Conservation (phyloP, 2,329 filamentous ascomycete genomes). For the Cadophora malorum region DNA sequence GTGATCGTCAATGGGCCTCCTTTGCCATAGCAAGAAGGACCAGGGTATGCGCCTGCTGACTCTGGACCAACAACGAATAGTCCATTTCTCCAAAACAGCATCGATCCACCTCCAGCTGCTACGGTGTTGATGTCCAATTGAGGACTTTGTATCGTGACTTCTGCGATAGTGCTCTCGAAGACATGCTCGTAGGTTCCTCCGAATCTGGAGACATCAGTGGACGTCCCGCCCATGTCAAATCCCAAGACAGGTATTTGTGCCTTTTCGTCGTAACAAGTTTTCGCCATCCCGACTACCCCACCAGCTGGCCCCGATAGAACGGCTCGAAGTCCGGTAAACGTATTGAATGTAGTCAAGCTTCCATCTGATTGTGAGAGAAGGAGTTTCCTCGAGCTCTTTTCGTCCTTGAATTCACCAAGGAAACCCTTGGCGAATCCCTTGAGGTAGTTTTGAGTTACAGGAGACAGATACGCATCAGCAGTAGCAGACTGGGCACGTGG, state of each 20-base stretch:
- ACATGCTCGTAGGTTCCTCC: constrained; percentile 71
- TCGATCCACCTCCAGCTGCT: constrained; percentile 50
- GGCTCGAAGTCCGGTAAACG: constrained; percentile 66
- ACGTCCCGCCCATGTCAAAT: constrained; percentile 73
- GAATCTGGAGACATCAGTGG: constrained; percentile 71
- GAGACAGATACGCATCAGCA: constrained; percentile 72
- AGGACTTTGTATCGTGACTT: constrained; percentile 77
- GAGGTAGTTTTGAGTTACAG: constrained; percentile 71
- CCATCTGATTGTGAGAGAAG: constrained; percentile 49
- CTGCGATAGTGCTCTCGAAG: constrained; percentile 79
- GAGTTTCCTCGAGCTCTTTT: constrained; percentile 30
- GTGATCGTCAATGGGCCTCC: constrained; percentile 87
- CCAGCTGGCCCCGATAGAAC: constrained; percentile 72
- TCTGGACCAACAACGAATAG: constrained; percentile 74
- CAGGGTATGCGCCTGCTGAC: constrained; percentile 74
- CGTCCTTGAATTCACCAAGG: constrained; percentile 66
- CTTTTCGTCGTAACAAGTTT: constrained; percentile 67
- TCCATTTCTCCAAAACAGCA: constrained; percentile 71
- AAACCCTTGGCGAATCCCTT: constrained; percentile 71
- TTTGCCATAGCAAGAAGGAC: constrained; percentile 88
- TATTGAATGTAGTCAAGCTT: constrained; percentile 54
- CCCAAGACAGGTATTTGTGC: constrained; percentile 71
- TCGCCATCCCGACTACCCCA: constrained; percentile 70
- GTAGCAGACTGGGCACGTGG: constrained; percentile 70
- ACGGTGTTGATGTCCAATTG: constrained; percentile 80